phyloP scores from a whole-genome alignment of 305 asterid species.

The Caryopteris hybrid region DNA sequence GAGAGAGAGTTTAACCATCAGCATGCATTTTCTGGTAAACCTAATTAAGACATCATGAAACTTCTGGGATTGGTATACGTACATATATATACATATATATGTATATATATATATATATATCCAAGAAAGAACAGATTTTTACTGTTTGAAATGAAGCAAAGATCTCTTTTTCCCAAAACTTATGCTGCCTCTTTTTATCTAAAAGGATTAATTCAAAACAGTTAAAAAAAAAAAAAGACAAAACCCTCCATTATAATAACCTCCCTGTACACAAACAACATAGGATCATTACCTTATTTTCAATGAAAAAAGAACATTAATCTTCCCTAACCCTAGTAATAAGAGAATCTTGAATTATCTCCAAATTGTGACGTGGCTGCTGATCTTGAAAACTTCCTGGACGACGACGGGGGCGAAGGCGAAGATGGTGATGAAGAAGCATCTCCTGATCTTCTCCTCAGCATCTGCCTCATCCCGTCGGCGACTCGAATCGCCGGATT shows the following conservation, averaged over 20 bases:
- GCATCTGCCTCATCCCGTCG: slow-evolving; percentile 84
- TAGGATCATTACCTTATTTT: not conserved
- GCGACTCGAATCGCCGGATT: slow-evolving; percentile 78
- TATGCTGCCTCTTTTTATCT: not conserved
- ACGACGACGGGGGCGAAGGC: too few species aligned
- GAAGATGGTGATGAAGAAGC: slow-evolving; percentile 15
- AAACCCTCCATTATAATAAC: slow-evolving; percentile 13
- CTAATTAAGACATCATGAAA: not conserved
- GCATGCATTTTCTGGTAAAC: not conserved
- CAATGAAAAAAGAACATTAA: not conserved
- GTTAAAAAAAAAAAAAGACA: not conserved
- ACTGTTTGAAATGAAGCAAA: not conserved
- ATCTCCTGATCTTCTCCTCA: slow-evolving; percentile 57
- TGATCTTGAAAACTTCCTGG: slow-evolving; percentile 44
- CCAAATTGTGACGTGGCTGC: slow-evolving; percentile 43
- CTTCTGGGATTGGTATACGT: too few species aligned
- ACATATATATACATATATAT: too few species aligned
- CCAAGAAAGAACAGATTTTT: not conserved
- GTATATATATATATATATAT: too few species aligned
- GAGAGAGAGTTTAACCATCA: not conserved
- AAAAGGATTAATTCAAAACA: not conserved
- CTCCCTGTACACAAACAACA: slow-evolving; percentile 29
- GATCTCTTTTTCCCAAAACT: not conserved
- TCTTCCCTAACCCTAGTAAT: slow-evolving; percentile 22
- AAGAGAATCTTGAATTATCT: slow-evolving; percentile 34